Base-by-base conservation (phyloP, 352 stramenopile genomes). In the Globisporangium iwayamae region DNA sequence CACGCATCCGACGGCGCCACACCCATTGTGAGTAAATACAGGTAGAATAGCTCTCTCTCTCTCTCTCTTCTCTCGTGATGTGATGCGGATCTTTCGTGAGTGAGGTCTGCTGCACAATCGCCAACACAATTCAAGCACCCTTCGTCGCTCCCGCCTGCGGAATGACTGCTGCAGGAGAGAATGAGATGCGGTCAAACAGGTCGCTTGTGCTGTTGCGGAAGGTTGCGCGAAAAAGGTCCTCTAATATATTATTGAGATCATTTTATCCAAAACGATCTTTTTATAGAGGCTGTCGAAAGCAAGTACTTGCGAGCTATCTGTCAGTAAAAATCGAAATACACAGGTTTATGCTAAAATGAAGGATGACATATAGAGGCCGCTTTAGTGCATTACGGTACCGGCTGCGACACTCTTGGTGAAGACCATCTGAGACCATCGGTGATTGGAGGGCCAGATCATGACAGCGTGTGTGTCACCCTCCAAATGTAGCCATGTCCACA, bases 1-100 rank as follows among this genome's bases (percentile, higher is more conserved):
- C 52, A 57, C 74, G 77, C 87, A 52, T 74, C 57, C 6, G 68
- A 82, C 64, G 79, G 74, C 18, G 62, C 65, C 0, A 67, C 76
- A 6, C 76, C 78, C 76, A 85, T 84, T 18, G 2, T 45, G n/a
- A 10, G n/a, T 55, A 4, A 6, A 48, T 41, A 41, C 9, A 14
- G 1, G 36, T 30, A 8, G 34, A 47, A 5, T 13, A 6, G 6
- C 14, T n/a, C 41, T n/a, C 13, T n/a, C 13, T 6, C 13, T 47
- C 41, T 47, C 32, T 36, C 32, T 36, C 32, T 14, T 47, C 41
- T 39, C 28, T 56, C 16, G 25, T 20, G 32, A 30, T n/a, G 32
- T 34, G 32, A 30, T n/a, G 32, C 32, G n/a, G 52, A 58, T 58
- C 52, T 58, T 58, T 58, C 9, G 32, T 4, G 52, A 58, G 14